These are phyloP conservation scores for Ustilago lituana DNA, from an alignment of 1,284 basidiomycete genomes.

Conservation along the genomic window DNA sequence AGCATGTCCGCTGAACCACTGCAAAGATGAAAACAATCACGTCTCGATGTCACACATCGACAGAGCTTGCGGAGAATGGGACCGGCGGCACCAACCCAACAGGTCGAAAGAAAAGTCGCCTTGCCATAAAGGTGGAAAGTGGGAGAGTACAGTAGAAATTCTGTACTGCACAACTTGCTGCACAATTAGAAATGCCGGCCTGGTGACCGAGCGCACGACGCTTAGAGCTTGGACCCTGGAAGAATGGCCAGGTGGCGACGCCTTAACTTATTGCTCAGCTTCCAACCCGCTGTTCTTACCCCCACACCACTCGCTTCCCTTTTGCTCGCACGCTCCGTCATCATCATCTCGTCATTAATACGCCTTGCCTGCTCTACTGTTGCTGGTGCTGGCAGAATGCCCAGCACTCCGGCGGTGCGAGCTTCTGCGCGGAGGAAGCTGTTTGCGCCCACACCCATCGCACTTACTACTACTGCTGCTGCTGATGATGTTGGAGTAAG, in stretches of 20 bases:
- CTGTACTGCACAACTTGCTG: too few relatives aligned
- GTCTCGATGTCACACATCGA: neutral
- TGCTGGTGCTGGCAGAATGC: conserved; percentile 3
- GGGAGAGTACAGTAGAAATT: too few relatives aligned
- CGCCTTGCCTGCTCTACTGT: too few relatives aligned
- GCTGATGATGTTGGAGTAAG: too few relatives aligned
- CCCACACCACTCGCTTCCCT: too few relatives aligned
- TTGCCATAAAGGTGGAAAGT: too few relatives aligned
- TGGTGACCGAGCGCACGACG: neutral
- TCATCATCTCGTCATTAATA: too few relatives aligned
- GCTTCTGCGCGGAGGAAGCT: conserved; percentile 32
- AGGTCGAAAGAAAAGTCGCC: too few relatives aligned
- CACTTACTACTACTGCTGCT: neutral
- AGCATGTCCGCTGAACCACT: too few relatives aligned
- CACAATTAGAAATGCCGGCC: conserved; percentile 9
- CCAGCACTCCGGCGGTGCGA: neutral
- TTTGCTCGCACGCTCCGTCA: neutral
- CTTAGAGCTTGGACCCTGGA: neutral
- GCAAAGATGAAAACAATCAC: neutral
- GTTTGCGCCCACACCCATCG: conserved; percentile 36
- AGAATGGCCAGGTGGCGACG: neutral
- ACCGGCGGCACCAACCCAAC: too few relatives aligned
- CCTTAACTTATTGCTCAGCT: too few relatives aligned
- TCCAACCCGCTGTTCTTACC: too few relatives aligned
- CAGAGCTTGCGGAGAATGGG: neutral